These are phyloP conservation scores for Ochromonas danica DNA, from an alignment of 108 stramenopile genomes.

Conservation along the genomic window DNA sequence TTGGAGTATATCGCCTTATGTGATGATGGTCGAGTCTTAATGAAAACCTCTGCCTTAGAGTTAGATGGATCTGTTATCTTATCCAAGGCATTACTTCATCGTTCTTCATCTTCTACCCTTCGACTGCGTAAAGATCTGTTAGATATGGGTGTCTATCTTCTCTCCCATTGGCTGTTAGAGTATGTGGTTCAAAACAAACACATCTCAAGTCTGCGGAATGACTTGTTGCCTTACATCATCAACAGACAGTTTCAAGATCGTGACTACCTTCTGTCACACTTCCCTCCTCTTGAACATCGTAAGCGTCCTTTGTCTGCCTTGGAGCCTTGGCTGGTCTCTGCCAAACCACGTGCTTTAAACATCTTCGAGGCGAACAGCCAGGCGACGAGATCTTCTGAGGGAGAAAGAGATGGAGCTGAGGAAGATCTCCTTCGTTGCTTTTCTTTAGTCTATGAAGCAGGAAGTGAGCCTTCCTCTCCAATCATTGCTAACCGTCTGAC, in stretches of 20 bases:
- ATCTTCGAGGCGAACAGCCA: too few species aligned
- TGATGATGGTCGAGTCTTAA: slow-evolving; percentile 14
- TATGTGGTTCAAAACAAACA: background rate
- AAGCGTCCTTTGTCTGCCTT: background rate
- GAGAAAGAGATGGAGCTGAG: background rate
- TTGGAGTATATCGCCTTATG: slow-evolving; percentile 1
- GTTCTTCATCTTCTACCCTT: background rate
- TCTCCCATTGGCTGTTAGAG: slow-evolving; percentile 7
- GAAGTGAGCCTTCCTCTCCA: too few species aligned
- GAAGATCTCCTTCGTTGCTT: slow-evolving; percentile 2
- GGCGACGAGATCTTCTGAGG: too few species aligned
- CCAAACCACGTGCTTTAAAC: background rate
- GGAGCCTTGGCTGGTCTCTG: slow-evolving; percentile 3
- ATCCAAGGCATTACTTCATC: slow-evolving; percentile 23
- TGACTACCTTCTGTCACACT: background rate
- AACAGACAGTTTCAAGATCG: background rate
- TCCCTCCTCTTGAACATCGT: background rate
- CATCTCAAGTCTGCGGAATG: background rate
- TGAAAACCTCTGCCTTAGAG: slow-evolving; percentile 24
- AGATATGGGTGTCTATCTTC: slow-evolving; percentile 28
- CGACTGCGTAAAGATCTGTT: slow-evolving; percentile 11
- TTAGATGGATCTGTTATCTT: slow-evolving; percentile 9
- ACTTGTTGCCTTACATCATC: slow-evolving; percentile 19
- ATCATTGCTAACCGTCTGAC: background rate
- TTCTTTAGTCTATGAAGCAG: background rate